These are phyloP conservation scores for Edaphochlamys debaryana DNA, from an alignment of 139 green algal species.

Conservation along the genomic window DNA sequence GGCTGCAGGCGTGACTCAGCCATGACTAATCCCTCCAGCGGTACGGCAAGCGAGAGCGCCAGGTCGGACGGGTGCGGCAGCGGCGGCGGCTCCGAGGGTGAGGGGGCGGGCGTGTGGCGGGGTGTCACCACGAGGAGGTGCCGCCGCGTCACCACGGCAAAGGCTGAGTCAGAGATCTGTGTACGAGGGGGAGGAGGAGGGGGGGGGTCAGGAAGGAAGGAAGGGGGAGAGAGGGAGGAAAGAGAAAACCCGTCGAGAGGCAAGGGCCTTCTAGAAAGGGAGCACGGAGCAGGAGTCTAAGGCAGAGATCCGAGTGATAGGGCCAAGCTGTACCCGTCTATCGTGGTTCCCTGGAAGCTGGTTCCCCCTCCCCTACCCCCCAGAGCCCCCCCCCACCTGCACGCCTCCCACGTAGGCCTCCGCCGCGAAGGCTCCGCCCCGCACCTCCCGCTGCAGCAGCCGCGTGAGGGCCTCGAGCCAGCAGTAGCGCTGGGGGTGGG, in stretches of 20 bases:
- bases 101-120: background rate
- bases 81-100: background rate
- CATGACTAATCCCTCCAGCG: conserved; percentile 25
- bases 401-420: conserved; percentile 57
- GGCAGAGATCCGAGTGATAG: no score
- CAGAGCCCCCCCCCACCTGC: conserved; percentile 19
- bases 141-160: conserved; percentile 18
- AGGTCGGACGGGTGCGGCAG: conserved; percentile 11
- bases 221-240: no score
- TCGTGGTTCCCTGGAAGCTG: no score
- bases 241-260: no score
- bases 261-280: no score
- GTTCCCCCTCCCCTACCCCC: background rate
- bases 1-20: background rate
- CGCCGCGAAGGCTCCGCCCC: conserved; percentile 12
- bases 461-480: conserved; percentile 60
- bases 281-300: no score
- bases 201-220: background rate
- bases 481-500: conserved; percentile 60
- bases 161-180: conserved; percentile 3
- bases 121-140: conserved; percentile 39
- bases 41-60: conserved; percentile 2
- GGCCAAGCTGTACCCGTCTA: no score
- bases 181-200: background rate
- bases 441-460: conserved; percentile 55